phyloP scores from a whole-genome alignment of 1,284 basidiomycete genomes.

The Ganoderma sinense region DNA sequence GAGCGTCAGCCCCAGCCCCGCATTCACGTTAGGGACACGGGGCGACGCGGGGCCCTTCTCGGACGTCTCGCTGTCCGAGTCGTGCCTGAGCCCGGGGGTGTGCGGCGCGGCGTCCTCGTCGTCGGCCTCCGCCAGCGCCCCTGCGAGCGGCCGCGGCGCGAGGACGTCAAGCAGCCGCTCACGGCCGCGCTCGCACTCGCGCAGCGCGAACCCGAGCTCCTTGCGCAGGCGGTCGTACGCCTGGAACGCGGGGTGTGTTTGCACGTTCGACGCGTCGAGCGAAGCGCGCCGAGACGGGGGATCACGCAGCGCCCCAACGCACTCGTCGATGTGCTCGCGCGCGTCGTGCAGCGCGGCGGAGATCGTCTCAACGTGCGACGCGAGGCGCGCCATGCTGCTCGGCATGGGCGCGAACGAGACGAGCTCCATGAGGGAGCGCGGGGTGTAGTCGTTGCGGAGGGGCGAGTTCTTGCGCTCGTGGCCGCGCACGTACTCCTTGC shows the following conservation, averaged over 20 bases:
- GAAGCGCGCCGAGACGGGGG: constrained; percentile 18
- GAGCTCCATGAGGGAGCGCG: constrained; percentile 39
- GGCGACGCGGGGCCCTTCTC: constrained; percentile 52
- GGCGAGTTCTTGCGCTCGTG: constrained; percentile 26
- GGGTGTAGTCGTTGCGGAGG: constrained; percentile 10
- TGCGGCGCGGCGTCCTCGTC: constrained; percentile 50
- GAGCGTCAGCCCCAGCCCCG: constrained; percentile 26
- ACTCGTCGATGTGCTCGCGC: constrained; percentile 64
- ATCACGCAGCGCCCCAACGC: constrained; percentile 61
- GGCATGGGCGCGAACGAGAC: constrained; percentile 76
- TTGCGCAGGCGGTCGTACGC: constrained; percentile 78
- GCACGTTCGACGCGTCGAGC: constrained; percentile 17
- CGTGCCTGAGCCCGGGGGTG: constrained; percentile 57
- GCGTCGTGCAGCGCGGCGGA: constrained; percentile 72
- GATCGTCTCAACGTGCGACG: constrained; percentile 73
- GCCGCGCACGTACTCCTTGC: constrained; percentile 13
- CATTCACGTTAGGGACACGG: constrained; percentile 12
- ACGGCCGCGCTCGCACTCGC: constrained; percentile 81
- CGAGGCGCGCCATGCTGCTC: constrained; percentile 69
- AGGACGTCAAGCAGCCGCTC: constrained; percentile 67
- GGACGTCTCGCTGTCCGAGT: constrained; percentile 59
- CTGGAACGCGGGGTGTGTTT: constrained; percentile 58
- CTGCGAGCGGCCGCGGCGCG: constrained; percentile 39
- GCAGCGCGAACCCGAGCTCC: constrained; percentile 74
- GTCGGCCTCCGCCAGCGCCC: constrained; percentile 38